Evolutionary conservation across 345 rosid species (phyloP).

Genomic region (Clausena lansium): DNA sequence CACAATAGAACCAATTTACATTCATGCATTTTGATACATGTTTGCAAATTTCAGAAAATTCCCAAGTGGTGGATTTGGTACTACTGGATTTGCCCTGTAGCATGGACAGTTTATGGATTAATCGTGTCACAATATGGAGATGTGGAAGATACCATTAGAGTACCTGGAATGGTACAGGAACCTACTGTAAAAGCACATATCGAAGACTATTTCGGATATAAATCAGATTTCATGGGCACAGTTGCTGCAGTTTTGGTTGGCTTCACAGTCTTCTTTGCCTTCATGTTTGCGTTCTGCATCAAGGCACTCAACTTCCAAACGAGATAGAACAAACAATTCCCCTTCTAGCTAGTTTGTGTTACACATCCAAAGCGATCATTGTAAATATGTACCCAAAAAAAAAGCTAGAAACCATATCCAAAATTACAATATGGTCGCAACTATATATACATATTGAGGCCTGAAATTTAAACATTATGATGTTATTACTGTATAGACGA

Average conservation of each 20-base stretch:
- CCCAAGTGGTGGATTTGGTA: constrained; percentile 97
- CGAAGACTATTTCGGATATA: constrained; percentile 51
- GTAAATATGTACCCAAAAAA: background rate
- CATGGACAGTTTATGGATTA: constrained; percentile 81
- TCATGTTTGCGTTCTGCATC: constrained; percentile 70
- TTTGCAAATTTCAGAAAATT: constrained; percentile 46
- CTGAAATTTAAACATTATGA: background rate
- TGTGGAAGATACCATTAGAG: constrained; percentile 32
- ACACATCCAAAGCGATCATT: background rate
- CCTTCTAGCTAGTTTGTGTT: background rate
- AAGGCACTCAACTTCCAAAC: constrained; percentile 76
- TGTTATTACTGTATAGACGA: background rate
- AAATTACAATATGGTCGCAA: background rate
- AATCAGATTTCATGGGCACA: constrained; percentile 67
- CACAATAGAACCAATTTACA: background rate
- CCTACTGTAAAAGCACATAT: constrained; percentile 46
- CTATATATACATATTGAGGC: background rate
- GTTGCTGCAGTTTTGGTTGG: constrained; percentile 60
- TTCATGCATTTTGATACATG: background rate
- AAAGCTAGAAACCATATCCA: background rate
- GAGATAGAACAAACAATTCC: constrained; percentile 32
- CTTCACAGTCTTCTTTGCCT: constrained; percentile 62
- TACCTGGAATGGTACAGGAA: constrained; percentile 31
- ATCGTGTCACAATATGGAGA: constrained; percentile 75
- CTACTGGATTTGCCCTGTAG: constrained; percentile 85